A percentile compares a stretch with the other conserved stretches of the same genome.
These are phyloP conservation scores for Citrus trifoliata DNA, from an alignment of 345 rosid species.

Conservation along the genomic window DNA sequence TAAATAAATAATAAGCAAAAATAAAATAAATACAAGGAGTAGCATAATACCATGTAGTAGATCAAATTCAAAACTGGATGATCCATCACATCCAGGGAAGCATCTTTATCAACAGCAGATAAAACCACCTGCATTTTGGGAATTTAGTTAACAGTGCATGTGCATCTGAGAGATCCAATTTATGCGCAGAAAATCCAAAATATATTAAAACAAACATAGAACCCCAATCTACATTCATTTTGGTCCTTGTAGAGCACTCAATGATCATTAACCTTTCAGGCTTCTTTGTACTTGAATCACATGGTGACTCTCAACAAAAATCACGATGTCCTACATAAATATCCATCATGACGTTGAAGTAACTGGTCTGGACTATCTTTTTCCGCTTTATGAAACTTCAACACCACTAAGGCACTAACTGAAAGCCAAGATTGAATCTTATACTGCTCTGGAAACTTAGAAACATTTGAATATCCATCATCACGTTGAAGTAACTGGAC, in stretches of 20 bases:
- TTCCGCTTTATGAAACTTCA: background rate
- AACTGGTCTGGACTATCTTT: background rate
- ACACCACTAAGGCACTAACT: background rate
- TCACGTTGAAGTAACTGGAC: background rate
- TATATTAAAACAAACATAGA: background rate
- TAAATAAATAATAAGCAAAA: background rate
- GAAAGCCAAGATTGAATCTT: background rate
- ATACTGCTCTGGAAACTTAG: background rate
- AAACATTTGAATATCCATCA: background rate
- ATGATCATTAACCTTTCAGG: background rate
- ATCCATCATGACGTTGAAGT: background rate
- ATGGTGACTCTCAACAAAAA: background rate
- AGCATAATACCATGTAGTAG: conserved; percentile 71
- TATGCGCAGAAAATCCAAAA: background rate
- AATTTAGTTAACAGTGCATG: background rate
- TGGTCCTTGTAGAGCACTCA: background rate
- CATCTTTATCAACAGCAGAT: conserved; percentile 74
- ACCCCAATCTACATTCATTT: background rate
- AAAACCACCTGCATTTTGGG: conserved; percentile 56
- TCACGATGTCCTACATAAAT: background rate
- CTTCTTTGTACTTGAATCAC: background rate
- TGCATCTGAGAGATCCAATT: background rate
- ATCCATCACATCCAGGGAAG: conserved; percentile 81
- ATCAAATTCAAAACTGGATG: conserved; percentile 92
- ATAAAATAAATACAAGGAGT: background rate